Conservation (phyloP, 2,329 filamentous ascomycete species). For the Pezicula radicicola region DNA sequence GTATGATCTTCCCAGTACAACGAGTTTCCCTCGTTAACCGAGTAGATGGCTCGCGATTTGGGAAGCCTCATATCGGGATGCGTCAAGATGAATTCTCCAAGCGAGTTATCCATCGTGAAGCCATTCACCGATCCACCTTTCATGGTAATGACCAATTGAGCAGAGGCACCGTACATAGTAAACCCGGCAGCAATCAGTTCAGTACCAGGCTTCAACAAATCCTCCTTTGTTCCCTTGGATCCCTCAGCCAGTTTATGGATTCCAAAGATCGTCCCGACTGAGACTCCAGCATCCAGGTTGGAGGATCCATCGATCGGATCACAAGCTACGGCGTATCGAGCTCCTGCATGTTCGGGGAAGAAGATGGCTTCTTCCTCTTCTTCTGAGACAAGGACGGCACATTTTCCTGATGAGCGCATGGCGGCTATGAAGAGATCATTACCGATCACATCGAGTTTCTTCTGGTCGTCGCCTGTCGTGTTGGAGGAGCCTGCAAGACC, state of each 20-base stretch:
- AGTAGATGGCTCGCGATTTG: slow-evolving; percentile 81
- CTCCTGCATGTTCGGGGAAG: slow-evolving; percentile 71
- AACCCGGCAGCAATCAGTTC: slow-evolving; percentile 95
- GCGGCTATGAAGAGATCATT: slow-evolving; percentile 97
- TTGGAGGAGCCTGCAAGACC: slow-evolving; percentile 94
- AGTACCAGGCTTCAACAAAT: slow-evolving; percentile 84
- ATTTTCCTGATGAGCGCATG: slow-evolving; percentile 90
- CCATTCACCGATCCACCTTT: slow-evolving; percentile 88
- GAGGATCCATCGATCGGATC: slow-evolving; percentile 98
- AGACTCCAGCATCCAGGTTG: slow-evolving; percentile 96
- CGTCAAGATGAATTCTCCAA: slow-evolving; percentile 98
- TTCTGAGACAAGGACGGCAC: slow-evolving; percentile 91
- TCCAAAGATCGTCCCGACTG: slow-evolving; percentile 95
- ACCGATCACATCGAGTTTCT: slow-evolving; percentile 98
- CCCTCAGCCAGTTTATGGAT: slow-evolving; percentile 85
- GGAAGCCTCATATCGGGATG: slow-evolving; percentile 94
- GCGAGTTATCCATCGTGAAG: slow-evolving; percentile 93
- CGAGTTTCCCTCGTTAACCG: slow-evolving; percentile 97
- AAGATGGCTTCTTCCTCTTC: slow-evolving; percentile 92
- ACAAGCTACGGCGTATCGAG: slow-evolving; percentile 93
- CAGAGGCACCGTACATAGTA: slow-evolving; percentile 98
- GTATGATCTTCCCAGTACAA: slow-evolving; percentile 91
- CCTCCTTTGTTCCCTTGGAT: slow-evolving; percentile 72
- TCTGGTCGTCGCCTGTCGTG: slow-evolving; percentile 95
- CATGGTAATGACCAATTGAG: slow-evolving; percentile 97